phyloP scores from a whole-genome alignment of 495 filamentous ascomycete species.

The Trypethelium eluteriae region DNA sequence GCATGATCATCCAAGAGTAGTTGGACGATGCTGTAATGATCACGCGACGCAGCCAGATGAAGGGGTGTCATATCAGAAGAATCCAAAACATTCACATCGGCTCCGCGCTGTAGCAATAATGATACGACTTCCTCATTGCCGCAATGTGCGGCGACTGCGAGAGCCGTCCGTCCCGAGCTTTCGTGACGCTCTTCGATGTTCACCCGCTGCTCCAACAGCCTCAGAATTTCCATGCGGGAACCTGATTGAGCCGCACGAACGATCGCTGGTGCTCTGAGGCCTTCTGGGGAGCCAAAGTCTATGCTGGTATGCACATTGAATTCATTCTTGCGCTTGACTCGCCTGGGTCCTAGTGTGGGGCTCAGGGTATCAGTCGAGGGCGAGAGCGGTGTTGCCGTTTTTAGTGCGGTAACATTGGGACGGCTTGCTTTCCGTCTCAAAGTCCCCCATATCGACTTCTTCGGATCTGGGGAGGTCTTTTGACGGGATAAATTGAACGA shows the following conservation, averaged over 20 bases:
- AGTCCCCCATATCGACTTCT: constrained; percentile 9
- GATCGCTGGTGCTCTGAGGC: constrained; percentile 35
- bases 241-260: constrained; percentile 40
- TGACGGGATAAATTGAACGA: background rate
- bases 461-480: background rate
- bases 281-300: constrained; percentile 35
- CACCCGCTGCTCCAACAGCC: constrained; percentile 36
- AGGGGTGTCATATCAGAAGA: constrained; percentile 37
- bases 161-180: constrained; percentile 37
- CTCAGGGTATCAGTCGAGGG: background rate
- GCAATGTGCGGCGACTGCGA: constrained; percentile 44
- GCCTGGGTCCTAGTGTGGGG: constrained; percentile 14
- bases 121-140: constrained; percentile 41
- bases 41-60: constrained; percentile 41
- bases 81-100: constrained; percentile 35
- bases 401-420: background rate
- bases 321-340: constrained; percentile 26
- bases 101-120: constrained; percentile 37
- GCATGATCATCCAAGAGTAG: constrained; percentile 33
- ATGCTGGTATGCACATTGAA: constrained; percentile 37
- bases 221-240: constrained; percentile 37
- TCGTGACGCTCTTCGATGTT: constrained; percentile 38
- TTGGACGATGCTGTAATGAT: constrained; percentile 37
- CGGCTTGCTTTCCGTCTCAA: background rate
- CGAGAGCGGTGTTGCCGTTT: background rate